Evolutionary conservation across 1,139 yeast genomes (phyloP).

Genomic region (Candida mesenterica): DNA sequence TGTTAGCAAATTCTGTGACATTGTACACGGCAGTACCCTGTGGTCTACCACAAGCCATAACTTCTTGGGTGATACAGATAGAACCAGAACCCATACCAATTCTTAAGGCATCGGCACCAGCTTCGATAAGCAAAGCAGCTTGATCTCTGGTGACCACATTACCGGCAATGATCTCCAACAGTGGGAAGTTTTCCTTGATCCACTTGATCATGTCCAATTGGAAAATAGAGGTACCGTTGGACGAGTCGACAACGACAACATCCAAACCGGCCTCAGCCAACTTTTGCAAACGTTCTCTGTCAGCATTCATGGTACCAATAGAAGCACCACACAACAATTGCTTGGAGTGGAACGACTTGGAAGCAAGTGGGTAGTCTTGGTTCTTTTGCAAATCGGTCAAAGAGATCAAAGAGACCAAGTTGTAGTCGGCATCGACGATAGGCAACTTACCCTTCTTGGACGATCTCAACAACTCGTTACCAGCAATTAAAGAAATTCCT

Average conservation of each 20-base stretch:
- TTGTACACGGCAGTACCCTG: constrained; percentile 96
- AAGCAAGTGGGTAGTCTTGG: constrained; percentile 89
- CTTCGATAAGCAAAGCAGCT: constrained; percentile 92
- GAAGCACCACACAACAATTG: constrained; percentile 99
- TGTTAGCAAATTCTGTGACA: constrained; percentile 83
- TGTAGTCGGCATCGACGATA: constrained; percentile 74
- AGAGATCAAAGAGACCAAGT: constrained; percentile 83
- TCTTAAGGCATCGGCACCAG: constrained; percentile 98
- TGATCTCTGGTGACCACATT: constrained; percentile 98
- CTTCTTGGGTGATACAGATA: constrained; percentile 98
- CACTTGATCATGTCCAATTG: constrained; percentile 91
- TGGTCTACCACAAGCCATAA: constrained; percentile 99
- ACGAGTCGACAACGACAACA: constrained; percentile 92
- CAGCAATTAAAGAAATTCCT: constrained; percentile 80
- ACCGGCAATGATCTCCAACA: constrained; percentile 91
- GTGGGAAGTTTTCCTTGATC: constrained; percentile 79
- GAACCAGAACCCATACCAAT: constrained; percentile 99
- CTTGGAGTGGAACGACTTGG: constrained; percentile 89
- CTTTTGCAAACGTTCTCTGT: constrained; percentile 76
- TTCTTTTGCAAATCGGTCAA: constrained; percentile 97
- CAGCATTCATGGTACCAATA: constrained; percentile 89
- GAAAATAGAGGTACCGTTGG: constrained; percentile 96
- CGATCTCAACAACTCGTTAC: constrained; percentile 84
- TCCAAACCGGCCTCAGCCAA: constrained; percentile 97
- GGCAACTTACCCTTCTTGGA: constrained; percentile 98